Percentiles rank a stretch among this genome's conserved stretches.
phyloP scores from a whole-genome alignment of 1,284 basidiomycete genomes.

The Cystobasidium pallidum region DNA sequence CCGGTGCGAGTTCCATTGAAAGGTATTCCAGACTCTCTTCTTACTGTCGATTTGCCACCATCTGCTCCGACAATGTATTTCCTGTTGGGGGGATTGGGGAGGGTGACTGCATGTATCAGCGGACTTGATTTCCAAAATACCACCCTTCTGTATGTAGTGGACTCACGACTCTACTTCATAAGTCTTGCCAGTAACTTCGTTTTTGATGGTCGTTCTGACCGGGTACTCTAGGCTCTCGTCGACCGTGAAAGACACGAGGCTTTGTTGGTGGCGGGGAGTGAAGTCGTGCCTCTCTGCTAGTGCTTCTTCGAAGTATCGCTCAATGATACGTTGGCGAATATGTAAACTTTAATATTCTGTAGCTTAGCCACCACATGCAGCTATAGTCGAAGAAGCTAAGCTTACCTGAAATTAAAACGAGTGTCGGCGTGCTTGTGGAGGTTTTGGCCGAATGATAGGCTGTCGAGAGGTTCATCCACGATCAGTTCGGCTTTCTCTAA shows the following conservation, averaged over 20 bases:
- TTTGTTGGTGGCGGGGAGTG: constrained; percentile 25
- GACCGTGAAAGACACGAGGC: constrained; percentile 23
- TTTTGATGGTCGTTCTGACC: constrained; percentile 23
- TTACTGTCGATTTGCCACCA: constrained; percentile 40
- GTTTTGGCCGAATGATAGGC: constrained; percentile 24
- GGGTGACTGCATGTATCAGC: not conserved
- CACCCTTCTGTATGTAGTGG: not conserved
- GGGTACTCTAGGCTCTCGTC: constrained; percentile 41
- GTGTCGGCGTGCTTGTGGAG: constrained; percentile 46
- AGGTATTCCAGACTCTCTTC: constrained; percentile 37
- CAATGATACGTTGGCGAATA: constrained; percentile 46
- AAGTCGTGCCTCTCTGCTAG: constrained; percentile 28
- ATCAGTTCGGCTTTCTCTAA: not conserved
- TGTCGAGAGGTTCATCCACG: not conserved
- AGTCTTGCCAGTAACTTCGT: constrained; percentile 27
- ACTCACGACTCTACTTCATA: constrained; percentile 42
- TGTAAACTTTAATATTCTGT: constrained; percentile 22
- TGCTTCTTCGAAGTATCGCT: constrained; percentile 40
- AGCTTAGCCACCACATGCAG: not conserved
- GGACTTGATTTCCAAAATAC: not conserved
- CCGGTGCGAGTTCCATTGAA: constrained; percentile 38
- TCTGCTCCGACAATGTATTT: constrained; percentile 46
- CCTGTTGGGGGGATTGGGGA: constrained; percentile 19
- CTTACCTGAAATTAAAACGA: constrained; percentile 42
- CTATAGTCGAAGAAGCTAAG: not conserved